Evolutionary conservation across 805 yeast species (phyloP), one percentile per base, ranked within the genome.

Genomic region (Candida manassasensis): DNA sequence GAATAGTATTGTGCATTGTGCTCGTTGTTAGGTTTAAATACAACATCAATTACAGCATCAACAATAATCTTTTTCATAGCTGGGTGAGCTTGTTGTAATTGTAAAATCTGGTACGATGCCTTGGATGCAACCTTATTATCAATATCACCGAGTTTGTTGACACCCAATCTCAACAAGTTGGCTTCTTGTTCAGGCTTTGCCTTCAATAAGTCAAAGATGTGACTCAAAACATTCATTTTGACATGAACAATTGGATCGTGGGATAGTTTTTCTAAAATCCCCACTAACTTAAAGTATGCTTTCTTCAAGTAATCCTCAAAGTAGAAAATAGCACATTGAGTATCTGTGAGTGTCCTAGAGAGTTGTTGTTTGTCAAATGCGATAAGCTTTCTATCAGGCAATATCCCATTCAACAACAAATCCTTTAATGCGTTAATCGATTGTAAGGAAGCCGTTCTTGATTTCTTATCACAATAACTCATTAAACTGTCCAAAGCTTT

Each of bases 171-270:
- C 49, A 93, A 69, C 45, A 93, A 67, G 57, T 93, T 93, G 35
- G 81, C 94, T 59, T 93, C 98, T 67, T 93, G 98, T 64, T 93
- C 98, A 3, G 98, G 97, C 58, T 89, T 90, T 4, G 82, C 70
- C 44, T 79, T 79, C 40, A 93, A 65, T 29, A 93, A 67, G 38
- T 84, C 95, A 47, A 88, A 84, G 21, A 89, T 73, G 52, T 85
- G 88, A 27, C 76, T 67, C 21, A 88, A 75, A 19, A 83, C 78
- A 43, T 78, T 84, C 69, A 81, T 72, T 57, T 95, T 79, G 29
- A 90, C 95, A 53, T 84, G 90, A 40, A 81, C 77, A 47, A 93
- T 88, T 10, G 96, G 84, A 57, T 93, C 98, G 52, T 86, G 95
- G n/a, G 86, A 73, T 37, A 90, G 67, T 37, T 66, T 71, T 61